Base-by-base conservation (phyloP, 495 filamentous ascomycete species). In the Penicillium bovifimosum region DNA sequence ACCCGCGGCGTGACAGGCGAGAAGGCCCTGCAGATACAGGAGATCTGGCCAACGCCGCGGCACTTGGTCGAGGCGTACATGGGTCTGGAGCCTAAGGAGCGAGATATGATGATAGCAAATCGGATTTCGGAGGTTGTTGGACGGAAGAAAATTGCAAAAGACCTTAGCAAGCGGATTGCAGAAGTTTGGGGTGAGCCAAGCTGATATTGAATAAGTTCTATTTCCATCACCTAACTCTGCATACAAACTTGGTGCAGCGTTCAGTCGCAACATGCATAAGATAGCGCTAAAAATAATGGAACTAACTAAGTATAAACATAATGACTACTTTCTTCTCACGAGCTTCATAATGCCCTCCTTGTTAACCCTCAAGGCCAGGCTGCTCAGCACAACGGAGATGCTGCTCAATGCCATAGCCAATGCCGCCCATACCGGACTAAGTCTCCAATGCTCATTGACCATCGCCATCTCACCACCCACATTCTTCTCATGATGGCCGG, bases 391-490 rank as follows among this genome's bases (percentile, higher is more conserved):
- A 17, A 95, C 90, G 50, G 86, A 89, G 47, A 95, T 79, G 69
- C 85, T 88, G 62, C 87, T 91, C 62, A 86, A 54, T 27, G 91
- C 90, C 90, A 96, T 96, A 1, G 90, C 90, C 54, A 92, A 65
- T 33, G 81, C 84, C 10, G 89, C 90, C 89, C 89, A 95, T 8
- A 89, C 89, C 0, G 90, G 90, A 59, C 86, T 83, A 29, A 95
- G 62, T 38, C 84, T 67, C 68, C 71, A 74, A 32, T 76, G 72
- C 41, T 61, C 62, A 56, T 69, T 50, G 16, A 67, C 58, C 18
- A 52, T 63, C 2, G 67, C 46, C 34, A 52, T 50, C 14, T 62
- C 57, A 8, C 66, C 58, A 51, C 59, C 62, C 9, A 59, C 35
- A 39, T 47, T 58, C 5, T 58, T 66, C 36, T 84, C 77, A 24